Percentiles rank a stretch among this genome's conserved stretches.
These are phyloP conservation scores for Boletus huronensis DNA, from an alignment of 768 basidiomycete species.

Conservation along the genomic window DNA sequence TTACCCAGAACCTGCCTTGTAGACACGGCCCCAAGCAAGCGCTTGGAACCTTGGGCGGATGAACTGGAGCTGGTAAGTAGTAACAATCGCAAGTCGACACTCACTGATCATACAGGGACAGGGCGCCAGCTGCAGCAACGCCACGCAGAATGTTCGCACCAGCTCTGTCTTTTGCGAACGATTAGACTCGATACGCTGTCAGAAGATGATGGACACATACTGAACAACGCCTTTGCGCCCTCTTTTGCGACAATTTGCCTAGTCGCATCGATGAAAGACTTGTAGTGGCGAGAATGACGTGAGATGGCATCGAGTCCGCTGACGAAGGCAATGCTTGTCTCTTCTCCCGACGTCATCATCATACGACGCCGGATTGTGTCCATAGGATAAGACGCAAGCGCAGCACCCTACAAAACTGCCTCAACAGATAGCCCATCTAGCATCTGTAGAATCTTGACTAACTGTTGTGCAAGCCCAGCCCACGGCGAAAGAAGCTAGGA, in stretches of 20 bases:
- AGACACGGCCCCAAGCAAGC: conserved; percentile 53
- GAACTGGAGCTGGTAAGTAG: background rate
- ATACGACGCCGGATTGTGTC: conserved; percentile 45
- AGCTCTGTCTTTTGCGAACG: conserved; percentile 47
- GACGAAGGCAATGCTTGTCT: conserved; percentile 8
- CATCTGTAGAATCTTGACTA: background rate
- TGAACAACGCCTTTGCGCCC: conserved; percentile 37
- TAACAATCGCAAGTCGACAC: background rate
- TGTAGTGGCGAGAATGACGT: conserved; percentile 25
- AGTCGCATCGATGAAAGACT: conserved; percentile 37
- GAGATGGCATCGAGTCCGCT: background rate
- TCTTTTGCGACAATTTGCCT: conserved; percentile 41
- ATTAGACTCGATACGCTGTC: background rate
- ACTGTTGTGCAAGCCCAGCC: conserved; percentile 43
- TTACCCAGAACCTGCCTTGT: conserved; percentile 41
- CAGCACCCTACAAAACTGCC: conserved; percentile 28
- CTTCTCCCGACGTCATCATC: conserved; percentile 46
- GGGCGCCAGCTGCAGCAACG: conserved; percentile 46
- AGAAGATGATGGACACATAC: conserved; percentile 19
- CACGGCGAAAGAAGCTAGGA: conserved; percentile 39
- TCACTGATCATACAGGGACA: conserved; percentile 61
- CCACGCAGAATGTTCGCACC: conserved; percentile 57
- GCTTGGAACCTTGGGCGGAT: conserved; percentile 41
- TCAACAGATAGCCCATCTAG: background rate
- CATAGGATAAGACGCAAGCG: conserved; percentile 40